A percentile compares a stretch with the other conserved stretches of the same genome.
phyloP scores from a whole-genome alignment of 306 rosid species.

The Vigna reflexopilosa region DNA sequence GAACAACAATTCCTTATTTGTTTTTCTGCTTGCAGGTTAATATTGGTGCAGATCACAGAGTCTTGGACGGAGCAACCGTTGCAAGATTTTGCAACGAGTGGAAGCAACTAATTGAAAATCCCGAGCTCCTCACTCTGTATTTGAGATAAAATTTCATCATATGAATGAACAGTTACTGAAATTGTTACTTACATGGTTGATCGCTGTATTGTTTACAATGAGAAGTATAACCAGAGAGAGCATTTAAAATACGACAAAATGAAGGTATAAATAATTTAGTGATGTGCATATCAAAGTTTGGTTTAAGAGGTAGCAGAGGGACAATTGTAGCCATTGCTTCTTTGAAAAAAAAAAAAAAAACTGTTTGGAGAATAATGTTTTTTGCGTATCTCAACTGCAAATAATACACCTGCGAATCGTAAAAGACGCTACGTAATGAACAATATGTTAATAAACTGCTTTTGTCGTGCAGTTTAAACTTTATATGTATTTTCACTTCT shows the following conservation, averaged over 20 bases:
- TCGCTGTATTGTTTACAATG: slow-evolving; percentile 12
- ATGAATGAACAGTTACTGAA: not conserved
- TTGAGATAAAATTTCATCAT: slow-evolving; percentile 59
- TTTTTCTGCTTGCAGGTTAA: slow-evolving; percentile 63
- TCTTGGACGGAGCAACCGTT: slow-evolving; percentile 96
- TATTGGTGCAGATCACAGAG: slow-evolving; percentile 96
- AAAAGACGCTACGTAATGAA: no score
- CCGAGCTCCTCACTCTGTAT: slow-evolving; percentile 74
- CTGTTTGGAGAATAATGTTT: not conserved
- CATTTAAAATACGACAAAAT: not conserved
- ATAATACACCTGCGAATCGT: no score
- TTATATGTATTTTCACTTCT: no score
- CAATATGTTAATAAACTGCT: not conserved
- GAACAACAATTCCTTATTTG: slow-evolving; percentile 18
- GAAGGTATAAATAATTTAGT: not conserved
- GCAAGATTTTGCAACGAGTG: slow-evolving; percentile 91
- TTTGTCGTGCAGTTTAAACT: no score
- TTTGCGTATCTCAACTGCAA: not conserved
- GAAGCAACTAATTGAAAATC: slow-evolving; percentile 79
- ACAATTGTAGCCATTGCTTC: not conserved
- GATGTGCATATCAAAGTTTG: not conserved
- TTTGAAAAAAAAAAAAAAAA: no score
- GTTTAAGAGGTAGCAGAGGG: not conserved
- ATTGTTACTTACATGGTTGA: slow-evolving; percentile 30
- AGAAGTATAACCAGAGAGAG: not conserved